Evolutionary conservation across 257 asterid genomes (phyloP).

Genomic region (Scutellaria minor): DNA sequence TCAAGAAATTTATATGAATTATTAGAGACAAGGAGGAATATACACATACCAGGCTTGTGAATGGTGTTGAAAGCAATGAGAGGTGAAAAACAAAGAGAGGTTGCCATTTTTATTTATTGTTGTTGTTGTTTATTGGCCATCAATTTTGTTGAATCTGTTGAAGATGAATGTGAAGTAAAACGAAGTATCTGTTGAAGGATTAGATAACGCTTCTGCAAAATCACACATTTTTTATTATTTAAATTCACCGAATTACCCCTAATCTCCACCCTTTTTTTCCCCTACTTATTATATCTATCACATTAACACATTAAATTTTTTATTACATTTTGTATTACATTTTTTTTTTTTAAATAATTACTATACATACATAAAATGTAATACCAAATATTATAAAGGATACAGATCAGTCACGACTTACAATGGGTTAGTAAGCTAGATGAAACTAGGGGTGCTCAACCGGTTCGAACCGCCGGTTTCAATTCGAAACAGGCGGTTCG

Average conservation of each 20-base stretch:
- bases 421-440: too few relatives aligned
- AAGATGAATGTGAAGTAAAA: neutral
- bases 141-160: too few relatives aligned
- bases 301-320: too few relatives aligned
- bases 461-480: too few relatives aligned
- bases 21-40: neutral
- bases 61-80: slow-evolving; percentile 5
- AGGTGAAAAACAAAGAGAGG: slow-evolving; percentile 9
- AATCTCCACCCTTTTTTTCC: neutral
- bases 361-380: too few relatives aligned
- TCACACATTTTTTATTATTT: neutral
- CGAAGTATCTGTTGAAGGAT: neutral
- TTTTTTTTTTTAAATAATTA: too few relatives aligned
- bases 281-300: too few relatives aligned
- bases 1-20: neutral
- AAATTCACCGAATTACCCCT: neutral
- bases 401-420: too few relatives aligned
- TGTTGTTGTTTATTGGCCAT: neutral
- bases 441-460: too few relatives aligned
- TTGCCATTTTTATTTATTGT: neutral
- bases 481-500: too few relatives aligned
- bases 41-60: neutral
- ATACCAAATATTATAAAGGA: too few relatives aligned
- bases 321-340: too few relatives aligned
- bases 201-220: neutral